Percentiles rank a stretch among this genome's conserved stretches.
Evolutionary conservation across 768 basidiomycete species (phyloP).

Genomic region (Rhizopogon rudus): DNA sequence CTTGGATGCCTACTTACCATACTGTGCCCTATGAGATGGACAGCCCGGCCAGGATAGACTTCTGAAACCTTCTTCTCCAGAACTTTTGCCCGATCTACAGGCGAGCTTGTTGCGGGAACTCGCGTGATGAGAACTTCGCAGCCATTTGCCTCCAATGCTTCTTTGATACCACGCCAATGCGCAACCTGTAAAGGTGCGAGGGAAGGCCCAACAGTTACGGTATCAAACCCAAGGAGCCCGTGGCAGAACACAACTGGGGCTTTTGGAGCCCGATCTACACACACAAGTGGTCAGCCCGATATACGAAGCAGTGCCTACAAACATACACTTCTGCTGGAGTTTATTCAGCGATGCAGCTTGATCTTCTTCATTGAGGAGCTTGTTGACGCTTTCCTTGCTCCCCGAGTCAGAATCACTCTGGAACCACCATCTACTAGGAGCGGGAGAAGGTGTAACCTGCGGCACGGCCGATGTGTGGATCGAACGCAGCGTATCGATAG

Average conservation of each 20-base stretch:
- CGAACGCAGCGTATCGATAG: slow-evolving; percentile 55
- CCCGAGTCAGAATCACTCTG: slow-evolving; percentile 29
- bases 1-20: slow-evolving; percentile 43
- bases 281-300: not conserved
- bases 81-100: slow-evolving; percentile 84
- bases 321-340: slow-evolving; percentile 51
- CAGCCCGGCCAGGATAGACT: slow-evolving; percentile 72
- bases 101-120: slow-evolving; percentile 89
- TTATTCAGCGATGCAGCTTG: slow-evolving; percentile 37
- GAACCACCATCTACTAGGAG: slow-evolving; percentile 45
- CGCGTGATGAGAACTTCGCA: slow-evolving; percentile 89
- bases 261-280: slow-evolving; percentile 66
- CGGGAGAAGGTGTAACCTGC: slow-evolving; percentile 20
- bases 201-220: slow-evolving; percentile 70
- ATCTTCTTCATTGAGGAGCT: slow-evolving; percentile 49
- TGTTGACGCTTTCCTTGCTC: slow-evolving; percentile 38
- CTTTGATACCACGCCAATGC: slow-evolving; percentile 96
- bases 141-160: slow-evolving; percentile 85
- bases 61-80: slow-evolving; percentile 79
- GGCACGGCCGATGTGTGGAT: slow-evolving; percentile 25
- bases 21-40: slow-evolving; percentile 89
- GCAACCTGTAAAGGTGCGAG: slow-evolving; percentile 81
- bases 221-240: slow-evolving; percentile 88
- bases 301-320: not conserved
- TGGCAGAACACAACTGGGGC: slow-evolving; percentile 95